Conservation (phyloP, 345 rosid species). For the Eucalyptus regnans region DNA sequence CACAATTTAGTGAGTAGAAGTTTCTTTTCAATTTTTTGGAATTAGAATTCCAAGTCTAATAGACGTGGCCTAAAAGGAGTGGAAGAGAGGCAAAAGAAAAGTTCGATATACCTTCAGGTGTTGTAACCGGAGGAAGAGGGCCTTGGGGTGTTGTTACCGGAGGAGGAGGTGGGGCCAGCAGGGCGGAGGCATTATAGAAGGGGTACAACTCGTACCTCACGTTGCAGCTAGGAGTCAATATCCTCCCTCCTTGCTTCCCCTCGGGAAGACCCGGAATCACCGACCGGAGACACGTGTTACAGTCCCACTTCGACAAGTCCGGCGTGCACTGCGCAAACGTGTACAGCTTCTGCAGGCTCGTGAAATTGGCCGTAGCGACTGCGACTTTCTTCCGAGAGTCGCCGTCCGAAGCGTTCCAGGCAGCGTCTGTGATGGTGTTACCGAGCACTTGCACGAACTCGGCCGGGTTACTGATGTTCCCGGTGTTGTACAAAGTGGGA, state of each 20-base stretch:
- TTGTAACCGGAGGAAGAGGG: neutral
- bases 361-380: no score
- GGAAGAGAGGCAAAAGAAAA: neutral
- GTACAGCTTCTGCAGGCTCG: neutral
- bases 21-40: neutral
- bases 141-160: neutral
- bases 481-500: neutral
- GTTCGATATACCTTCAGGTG: neutral
- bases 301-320: neutral
- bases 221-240: neutral
- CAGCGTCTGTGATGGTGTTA: no score
- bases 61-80: neutral
- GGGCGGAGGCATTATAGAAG: neutral
- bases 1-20: no score
- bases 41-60: neutral
- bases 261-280: rapidly evolving
- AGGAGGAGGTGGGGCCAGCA: neutral
- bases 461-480: neutral
- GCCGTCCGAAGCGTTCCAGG: no score
- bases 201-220: neutral
- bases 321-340: neutral
- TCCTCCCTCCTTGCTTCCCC: neutral
- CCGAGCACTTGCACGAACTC: neutral
- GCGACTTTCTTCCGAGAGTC: no score
- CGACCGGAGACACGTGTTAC: neutral